Evolutionary conservation across 495 filamentous ascomycete genomes (phyloP).

Genomic region (Thozetella sp.): DNA sequence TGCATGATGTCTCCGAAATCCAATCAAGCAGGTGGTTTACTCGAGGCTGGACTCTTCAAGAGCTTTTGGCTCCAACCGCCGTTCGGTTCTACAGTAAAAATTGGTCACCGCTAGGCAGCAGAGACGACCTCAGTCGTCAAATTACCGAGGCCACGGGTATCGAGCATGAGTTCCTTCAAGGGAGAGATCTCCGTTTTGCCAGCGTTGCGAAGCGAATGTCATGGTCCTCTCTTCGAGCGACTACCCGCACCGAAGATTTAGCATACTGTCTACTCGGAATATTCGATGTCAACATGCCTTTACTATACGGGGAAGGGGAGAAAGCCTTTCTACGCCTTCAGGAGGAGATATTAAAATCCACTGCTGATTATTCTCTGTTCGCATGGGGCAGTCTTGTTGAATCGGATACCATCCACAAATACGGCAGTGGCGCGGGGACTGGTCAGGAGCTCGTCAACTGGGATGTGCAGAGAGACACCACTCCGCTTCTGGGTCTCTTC

Average conservation of each 20-base stretch:
- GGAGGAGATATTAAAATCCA: background rate
- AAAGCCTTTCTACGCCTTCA: background rate
- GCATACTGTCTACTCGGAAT: conserved; percentile 2
- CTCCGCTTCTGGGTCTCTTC: too few relatives aligned
- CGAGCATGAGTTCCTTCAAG: background rate
- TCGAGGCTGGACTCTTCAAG: background rate
- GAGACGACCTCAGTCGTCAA: background rate
- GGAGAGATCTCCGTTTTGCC: background rate
- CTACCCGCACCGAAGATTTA: background rate
- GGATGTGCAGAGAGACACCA: too few relatives aligned
- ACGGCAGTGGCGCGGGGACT: too few relatives aligned
- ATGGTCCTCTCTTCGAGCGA: background rate
- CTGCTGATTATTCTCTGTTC: too few relatives aligned
- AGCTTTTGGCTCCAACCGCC: background rate
- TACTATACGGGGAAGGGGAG: conserved; percentile 2
- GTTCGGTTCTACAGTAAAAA: background rate
- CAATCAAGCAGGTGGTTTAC: background rate
- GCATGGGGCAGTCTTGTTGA: too few relatives aligned
- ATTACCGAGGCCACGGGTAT: background rate
- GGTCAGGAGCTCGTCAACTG: too few relatives aligned
- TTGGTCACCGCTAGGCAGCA: background rate
- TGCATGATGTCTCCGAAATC: background rate
- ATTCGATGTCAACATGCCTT: conserved; percentile 6
- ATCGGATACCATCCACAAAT: too few relatives aligned
- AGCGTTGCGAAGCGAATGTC: background rate